A percentile compares a stretch with the other conserved stretches of the same genome.
Evolutionary conservation across 2,329 filamentous ascomycete species (phyloP).

Genomic region (Ascochyta koolunga): DNA sequence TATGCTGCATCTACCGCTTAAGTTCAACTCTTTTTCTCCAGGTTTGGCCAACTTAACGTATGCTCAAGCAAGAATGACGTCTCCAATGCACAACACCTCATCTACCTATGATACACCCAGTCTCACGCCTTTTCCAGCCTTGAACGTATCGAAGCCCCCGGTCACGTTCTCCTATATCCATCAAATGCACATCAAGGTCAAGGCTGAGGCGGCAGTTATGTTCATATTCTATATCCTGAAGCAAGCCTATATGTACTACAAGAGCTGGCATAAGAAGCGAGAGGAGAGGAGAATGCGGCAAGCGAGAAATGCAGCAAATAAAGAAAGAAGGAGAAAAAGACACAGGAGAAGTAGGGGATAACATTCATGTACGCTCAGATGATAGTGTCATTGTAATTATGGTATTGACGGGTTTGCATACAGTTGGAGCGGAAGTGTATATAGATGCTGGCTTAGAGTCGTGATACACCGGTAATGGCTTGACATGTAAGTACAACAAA

Average conservation of each 20-base stretch:
- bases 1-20: too few relatives aligned
- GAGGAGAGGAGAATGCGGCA: neutral
- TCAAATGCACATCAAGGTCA: conserved; percentile 23
- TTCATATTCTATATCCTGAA: conserved; percentile 15
- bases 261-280: conserved; percentile 11
- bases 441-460: too few relatives aligned
- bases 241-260: conserved; percentile 3
- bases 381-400: neutral
- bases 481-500: neutral
- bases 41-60: too few relatives aligned
- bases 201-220: conserved; percentile 23
- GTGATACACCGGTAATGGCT: too few relatives aligned
- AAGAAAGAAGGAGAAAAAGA: neutral
- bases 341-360: neutral
- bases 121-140: neutral
- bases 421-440: too few relatives aligned
- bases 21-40: too few relatives aligned
- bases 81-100: neutral
- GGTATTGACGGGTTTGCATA: too few relatives aligned
- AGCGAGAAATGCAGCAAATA: neutral
- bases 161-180: conserved; percentile 17
- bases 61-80: neutral
- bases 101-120: too few relatives aligned
- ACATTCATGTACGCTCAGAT: neutral
- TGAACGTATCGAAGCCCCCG: neutral